Percentiles rank a stretch among this genome's conserved stretches.
These are phyloP conservation scores for Trichothecium roseum DNA, from an alignment of 2,329 filamentous ascomycete genomes.

Conservation along the genomic window DNA sequence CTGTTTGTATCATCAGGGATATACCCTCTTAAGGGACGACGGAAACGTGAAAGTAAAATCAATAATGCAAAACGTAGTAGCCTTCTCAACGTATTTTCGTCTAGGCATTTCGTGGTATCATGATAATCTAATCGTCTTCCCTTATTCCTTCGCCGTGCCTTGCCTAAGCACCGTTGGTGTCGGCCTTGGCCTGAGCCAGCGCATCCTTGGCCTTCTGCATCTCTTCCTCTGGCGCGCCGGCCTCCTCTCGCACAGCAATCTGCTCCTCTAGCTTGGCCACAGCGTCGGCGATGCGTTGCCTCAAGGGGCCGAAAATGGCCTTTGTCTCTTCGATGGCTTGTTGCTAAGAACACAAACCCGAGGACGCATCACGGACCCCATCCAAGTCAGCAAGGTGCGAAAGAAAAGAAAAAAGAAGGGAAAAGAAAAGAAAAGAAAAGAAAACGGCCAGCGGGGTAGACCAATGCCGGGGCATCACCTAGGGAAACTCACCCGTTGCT, in stretches of 20 bases:
- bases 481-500: slow-evolving; percentile 62
- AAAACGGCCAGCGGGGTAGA: too few species aligned
- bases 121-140: too few species aligned
- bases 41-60: too few species aligned
- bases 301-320: slow-evolving; percentile 65
- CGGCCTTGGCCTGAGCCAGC: slow-evolving; percentile 36
- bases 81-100: too few species aligned
- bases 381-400: background rate
- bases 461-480: too few species aligned
- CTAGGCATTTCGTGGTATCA: too few species aligned
- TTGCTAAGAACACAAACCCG: slow-evolving; percentile 44
- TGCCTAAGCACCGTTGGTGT: slow-evolving; percentile 5
- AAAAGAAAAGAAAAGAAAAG: too few species aligned
- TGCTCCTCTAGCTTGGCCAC: slow-evolving; percentile 65
- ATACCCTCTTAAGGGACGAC: too few species aligned
- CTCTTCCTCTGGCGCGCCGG: slow-evolving; percentile 35
- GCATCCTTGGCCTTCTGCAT: slow-evolving; percentile 44
- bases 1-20: too few species aligned
- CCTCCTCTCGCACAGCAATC: slow-evolving; percentile 53
- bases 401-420: background rate
- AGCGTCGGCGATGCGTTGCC: slow-evolving; percentile 60
- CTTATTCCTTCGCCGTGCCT: too few species aligned
- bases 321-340: slow-evolving; percentile 80
- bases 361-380: background rate
- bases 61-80: too few species aligned